phyloP scores from a whole-genome alignment of 2,329 filamentous ascomycete genomes.

The Colletotrichum scovillei region DNA sequence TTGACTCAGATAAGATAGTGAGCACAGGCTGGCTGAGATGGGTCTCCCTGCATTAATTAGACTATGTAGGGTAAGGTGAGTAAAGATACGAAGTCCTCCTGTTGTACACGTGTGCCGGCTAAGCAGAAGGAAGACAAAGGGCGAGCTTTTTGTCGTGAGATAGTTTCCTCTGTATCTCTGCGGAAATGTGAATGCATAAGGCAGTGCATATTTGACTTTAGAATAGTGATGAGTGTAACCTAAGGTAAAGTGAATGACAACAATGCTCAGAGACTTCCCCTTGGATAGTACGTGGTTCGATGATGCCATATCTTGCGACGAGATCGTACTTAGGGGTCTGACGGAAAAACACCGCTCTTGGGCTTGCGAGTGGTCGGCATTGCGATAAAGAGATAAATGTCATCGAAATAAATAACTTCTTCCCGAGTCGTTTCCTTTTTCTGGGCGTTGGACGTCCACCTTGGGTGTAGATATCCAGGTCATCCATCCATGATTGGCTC shows the following conservation, averaged over 20 bases:
- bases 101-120: background rate
- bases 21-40: constrained; percentile 1
- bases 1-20: constrained; percentile 11
- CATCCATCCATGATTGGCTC: background rate
- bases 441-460: too few species aligned
- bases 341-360: background rate
- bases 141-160: too few species aligned
- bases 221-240: too few species aligned
- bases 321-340: background rate
- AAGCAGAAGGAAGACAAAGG: too few species aligned
- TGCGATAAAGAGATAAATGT: background rate
- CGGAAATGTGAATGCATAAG: too few species aligned
- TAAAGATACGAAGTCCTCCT: too few species aligned
- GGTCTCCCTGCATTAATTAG: background rate
- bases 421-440: too few species aligned
- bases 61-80: background rate
- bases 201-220: too few species aligned
- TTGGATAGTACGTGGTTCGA: background rate
- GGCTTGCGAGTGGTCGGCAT: background rate
- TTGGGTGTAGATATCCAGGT: too few species aligned
- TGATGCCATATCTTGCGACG: background rate
- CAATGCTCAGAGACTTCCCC: background rate
- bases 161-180: too few species aligned
- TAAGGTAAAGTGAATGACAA: background rate
- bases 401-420: background rate